phyloP scores from a whole-genome alignment of 345 rosid genomes.

The Eucalyptus melliodora region DNA sequence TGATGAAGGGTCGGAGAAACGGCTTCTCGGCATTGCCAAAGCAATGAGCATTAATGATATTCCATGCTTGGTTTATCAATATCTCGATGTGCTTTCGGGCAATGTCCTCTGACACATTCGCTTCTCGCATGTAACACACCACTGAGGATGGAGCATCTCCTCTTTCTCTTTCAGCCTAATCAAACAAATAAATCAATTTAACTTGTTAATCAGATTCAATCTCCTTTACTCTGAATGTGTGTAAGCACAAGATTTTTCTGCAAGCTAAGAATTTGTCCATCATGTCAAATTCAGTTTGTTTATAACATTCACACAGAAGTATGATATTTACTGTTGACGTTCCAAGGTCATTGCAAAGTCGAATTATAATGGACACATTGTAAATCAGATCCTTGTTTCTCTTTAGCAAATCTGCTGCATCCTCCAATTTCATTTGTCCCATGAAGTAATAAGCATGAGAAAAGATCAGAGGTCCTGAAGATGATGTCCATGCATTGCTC shows the following conservation, averaged over 20 bases:
- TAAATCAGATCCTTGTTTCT: constrained; percentile 11
- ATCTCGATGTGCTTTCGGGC: background rate
- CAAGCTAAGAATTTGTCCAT: background rate
- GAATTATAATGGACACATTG: constrained; percentile 18
- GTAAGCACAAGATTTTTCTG: background rate
- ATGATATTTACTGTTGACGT: constrained; percentile 19
- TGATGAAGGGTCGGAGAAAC: background rate
- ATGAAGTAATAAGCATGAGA: constrained; percentile 9
- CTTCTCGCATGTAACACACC: constrained; percentile 21
- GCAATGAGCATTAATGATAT: constrained; percentile 18
- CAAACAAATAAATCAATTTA: background rate
- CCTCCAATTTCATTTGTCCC: background rate
- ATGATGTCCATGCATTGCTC: constrained; percentile 29
- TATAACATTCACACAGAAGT: background rate
- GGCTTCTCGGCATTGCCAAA: background rate
- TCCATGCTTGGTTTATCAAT: constrained; percentile 21
- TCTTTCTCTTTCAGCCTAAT: constrained; percentile 41
- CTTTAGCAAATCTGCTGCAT: background rate
- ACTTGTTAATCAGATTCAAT: background rate
- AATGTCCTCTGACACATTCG: constrained; percentile 13
- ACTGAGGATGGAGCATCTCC: constrained; percentile 43
- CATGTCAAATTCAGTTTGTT: background rate
- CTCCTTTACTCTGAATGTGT: background rate
- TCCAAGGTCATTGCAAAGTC: constrained; percentile 37
- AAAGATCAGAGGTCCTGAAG: constrained; percentile 20